Conservation (phyloP, 2,329 filamentous ascomycete genomes). For the Exophiala alcalophila region DNA sequence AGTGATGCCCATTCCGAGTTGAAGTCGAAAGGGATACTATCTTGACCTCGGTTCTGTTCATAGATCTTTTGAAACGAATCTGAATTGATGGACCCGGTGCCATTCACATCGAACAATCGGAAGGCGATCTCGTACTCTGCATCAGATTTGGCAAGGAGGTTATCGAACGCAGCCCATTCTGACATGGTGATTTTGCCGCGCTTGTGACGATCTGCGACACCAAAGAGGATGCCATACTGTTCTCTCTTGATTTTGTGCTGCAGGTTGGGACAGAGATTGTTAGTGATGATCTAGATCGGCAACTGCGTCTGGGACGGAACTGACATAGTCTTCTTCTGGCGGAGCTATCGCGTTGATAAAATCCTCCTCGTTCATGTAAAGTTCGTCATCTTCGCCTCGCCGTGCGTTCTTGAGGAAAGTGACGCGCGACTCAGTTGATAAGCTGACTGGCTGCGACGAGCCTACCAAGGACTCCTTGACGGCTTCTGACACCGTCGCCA, state of each 20-base stretch:
- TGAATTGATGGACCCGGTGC: slow-evolving; percentile 82
- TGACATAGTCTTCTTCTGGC: slow-evolving; percentile 82
- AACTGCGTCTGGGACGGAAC: slow-evolving; percentile 37
- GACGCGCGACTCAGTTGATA: slow-evolving; percentile 71
- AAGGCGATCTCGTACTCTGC: slow-evolving; percentile 99
- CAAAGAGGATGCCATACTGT: slow-evolving; percentile 91
- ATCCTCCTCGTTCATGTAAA: slow-evolving; percentile 76
- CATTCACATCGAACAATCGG: slow-evolving; percentile 85
- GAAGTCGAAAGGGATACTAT: slow-evolving; percentile 93
- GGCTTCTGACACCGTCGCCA: slow-evolving; percentile 59
- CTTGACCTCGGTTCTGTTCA: slow-evolving; percentile 79
- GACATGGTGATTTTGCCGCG: slow-evolving; percentile 71
- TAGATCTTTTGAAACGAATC: slow-evolving; percentile 82
- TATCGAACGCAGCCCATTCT: slow-evolving; percentile 93
- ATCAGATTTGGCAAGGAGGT: slow-evolving; percentile 87
- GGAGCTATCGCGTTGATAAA: slow-evolving; percentile 92
- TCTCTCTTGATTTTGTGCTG: slow-evolving; percentile 98
- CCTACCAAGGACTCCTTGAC: slow-evolving; percentile 81
- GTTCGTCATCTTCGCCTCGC: slow-evolving; percentile 73
- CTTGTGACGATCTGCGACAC: slow-evolving; percentile 76
- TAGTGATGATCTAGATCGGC: too few relatives aligned
- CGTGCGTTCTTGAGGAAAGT: slow-evolving; percentile 74
- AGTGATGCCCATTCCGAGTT: slow-evolving; percentile 93
- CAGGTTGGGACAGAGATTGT: slow-evolving; percentile 6
- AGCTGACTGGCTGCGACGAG: slow-evolving; percentile 53